Percentiles rank a stretch among this genome's conserved stretches.
phyloP scores from a whole-genome alignment of 2,329 filamentous ascomycete species.

The Coniochaeta hoffmannii region DNA sequence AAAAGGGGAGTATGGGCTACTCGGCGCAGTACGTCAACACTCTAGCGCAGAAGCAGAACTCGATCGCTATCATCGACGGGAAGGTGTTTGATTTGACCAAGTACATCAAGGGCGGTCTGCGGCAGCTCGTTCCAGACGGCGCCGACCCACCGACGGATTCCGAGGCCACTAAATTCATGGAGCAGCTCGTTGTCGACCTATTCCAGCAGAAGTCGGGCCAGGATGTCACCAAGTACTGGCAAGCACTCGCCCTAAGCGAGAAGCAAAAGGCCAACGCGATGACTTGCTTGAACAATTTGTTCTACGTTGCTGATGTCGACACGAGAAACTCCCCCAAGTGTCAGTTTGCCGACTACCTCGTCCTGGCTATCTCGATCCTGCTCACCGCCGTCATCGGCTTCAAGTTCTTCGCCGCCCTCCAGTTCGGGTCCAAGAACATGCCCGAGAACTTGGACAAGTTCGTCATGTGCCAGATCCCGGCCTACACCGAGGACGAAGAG shows the following conservation, averaged over 20 bases:
- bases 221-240: conserved; percentile 81
- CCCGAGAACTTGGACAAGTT: conserved; percentile 98
- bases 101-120: conserved; percentile 71
- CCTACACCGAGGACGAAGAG: conserved; percentile 97
- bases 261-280: conserved; percentile 61
- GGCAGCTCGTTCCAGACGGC: conserved; percentile 49
- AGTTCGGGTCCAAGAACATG: conserved; percentile 84
- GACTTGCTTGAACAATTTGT: conserved; percentile 84
- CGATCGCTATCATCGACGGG: conserved; percentile 70
- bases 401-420: conserved; percentile 94
- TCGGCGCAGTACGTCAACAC: conserved; percentile 68
- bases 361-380: conserved; percentile 76
- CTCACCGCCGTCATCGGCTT: conserved; percentile 78
- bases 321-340: conserved; percentile 82
- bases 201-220: conserved; percentile 70
- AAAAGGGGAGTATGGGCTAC: conserved; percentile 83
- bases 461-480: conserved; percentile 93
- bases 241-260: conserved; percentile 54
- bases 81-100: conserved; percentile 85
- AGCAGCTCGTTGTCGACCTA: conserved; percentile 61
- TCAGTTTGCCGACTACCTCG: conserved; percentile 81
- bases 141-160: conserved; percentile 33
- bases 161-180: conserved; percentile 72
- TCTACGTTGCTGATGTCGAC: conserved; percentile 87
- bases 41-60: conserved; percentile 53